These are phyloP conservation scores for Phytophthora meadii DNA, from an alignment of 352 stramenopile species.

Conservation along the genomic window DNA sequence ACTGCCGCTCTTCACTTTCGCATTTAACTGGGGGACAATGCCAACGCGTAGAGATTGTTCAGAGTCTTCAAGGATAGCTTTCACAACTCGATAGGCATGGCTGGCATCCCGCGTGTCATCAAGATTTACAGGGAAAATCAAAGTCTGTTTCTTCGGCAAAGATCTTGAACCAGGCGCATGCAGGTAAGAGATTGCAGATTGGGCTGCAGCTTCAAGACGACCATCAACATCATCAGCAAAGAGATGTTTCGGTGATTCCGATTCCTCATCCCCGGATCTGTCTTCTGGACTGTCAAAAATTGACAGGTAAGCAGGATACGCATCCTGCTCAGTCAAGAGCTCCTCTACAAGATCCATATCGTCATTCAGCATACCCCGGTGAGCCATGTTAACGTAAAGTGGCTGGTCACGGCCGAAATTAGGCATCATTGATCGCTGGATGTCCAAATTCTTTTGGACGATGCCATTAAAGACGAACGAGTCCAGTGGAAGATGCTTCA, in stretches of 20 bases:
- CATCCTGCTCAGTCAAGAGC: conserved; percentile 62
- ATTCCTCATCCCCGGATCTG: conserved; percentile 21
- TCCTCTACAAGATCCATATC: conserved; percentile 75
- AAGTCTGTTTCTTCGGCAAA: conserved; percentile 74
- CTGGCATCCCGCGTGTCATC: conserved; percentile 55
- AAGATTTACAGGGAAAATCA: conserved; percentile 69
- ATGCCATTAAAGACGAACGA: conserved; percentile 90
- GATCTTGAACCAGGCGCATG: conserved; percentile 55
- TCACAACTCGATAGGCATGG: conserved; percentile 67
- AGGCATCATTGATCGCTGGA: conserved; percentile 80
- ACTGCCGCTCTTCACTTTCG: conserved; percentile 6
- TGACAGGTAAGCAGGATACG: conserved; percentile 72
- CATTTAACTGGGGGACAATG: conserved; percentile 55
- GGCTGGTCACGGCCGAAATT: conserved; percentile 85
- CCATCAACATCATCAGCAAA: conserved; percentile 71
- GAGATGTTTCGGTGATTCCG: conserved; percentile 45
- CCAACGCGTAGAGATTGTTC: conserved; percentile 68
- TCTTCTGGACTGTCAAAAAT: conserved; percentile 56
- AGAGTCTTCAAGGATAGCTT: conserved; percentile 71
- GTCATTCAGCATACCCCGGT: conserved; percentile 59
- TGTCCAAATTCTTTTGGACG: conserved; percentile 64
- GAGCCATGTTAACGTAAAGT: conserved; percentile 74
- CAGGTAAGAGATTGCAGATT: conserved; percentile 61
- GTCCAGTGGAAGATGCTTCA: conserved; percentile 81
- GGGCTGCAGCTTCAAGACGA: conserved; percentile 56